Base-by-base conservation (phyloP, 768 basidiomycete species). In the Psilocybe tampanensis region DNA sequence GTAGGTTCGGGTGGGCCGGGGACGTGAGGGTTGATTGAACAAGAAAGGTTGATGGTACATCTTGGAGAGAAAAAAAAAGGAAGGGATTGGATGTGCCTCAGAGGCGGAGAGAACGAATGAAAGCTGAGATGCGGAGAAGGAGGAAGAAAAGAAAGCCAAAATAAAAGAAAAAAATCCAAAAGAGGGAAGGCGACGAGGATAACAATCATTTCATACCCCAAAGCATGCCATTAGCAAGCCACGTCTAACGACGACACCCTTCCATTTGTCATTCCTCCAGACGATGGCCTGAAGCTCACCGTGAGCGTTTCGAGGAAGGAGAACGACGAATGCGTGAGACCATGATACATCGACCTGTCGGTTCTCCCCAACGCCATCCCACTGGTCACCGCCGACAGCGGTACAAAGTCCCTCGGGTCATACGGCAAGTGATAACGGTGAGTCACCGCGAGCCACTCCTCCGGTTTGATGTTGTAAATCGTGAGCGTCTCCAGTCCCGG, bases 401-500 rank as follows among this genome's bases (percentile, higher is more conserved):
- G 18, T 13, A 18, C 26, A 8, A 43, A 32, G 18, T 50, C 39
- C 18, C 47, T 42, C 9, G 57, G 50, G 17, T 49, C 47, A 21
- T 39, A n/a, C 19, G 62, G 62, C 12, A 64, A 32, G 26, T 64
- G 44, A 36, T 58, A 60, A 1, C 26, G 24, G 3, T 47, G 47
- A 1, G 52, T 64, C 13, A 64, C 33, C 19, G 57, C 54, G 0
- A 41, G 15, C 67, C 65, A 68, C 39, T 68, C 67, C 9, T 55
- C 56, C 13, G 22, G 5, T 2, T 44, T 49, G 21, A 66, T 23
- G 1, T 43, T 48, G 21, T 32, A 62, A 22, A 68, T 47, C 2
- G 51, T 43, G 9, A 68, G 44, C 12, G 53, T 55, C 24, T 65
- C 60, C 26, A 68, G 39, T 8, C 45, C 24, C 1, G 65, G 64